A percentile compares a stretch with the other conserved stretches of the same genome.
Conservation (phyloP, 1,139 yeast genomes). For the Scheffersomyces lignicola region DNA sequence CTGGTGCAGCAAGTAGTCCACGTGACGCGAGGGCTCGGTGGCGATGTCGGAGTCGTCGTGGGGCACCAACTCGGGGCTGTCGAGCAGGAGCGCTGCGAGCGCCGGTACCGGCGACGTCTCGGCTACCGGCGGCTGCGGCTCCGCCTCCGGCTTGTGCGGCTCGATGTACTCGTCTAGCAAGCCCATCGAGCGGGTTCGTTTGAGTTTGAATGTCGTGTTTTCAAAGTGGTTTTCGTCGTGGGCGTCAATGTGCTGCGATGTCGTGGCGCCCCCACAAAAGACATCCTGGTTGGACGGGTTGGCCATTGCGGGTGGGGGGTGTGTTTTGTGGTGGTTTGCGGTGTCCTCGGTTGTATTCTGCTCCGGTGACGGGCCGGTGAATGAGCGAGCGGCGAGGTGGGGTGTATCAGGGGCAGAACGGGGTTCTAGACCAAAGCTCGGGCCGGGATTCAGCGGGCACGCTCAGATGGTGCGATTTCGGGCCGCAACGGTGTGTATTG, state of each 20-base stretch:
- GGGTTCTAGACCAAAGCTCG: no score
- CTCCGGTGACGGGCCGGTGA: no score
- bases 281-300: conserved; percentile 39
- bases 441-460: no score
- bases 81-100: conserved; percentile 12
- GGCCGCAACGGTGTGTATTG: no score
- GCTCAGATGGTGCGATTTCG: no score
- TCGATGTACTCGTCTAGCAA: conserved; percentile 66
- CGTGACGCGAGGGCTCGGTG: conserved; percentile 84
- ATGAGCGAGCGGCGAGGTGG: no score
- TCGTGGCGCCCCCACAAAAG: conserved; percentile 50
- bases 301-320: no score
- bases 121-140: conserved; percentile 7
- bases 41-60: conserved; percentile 85
- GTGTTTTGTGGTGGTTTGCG: no score
- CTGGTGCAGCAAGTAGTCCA: conserved; percentile 89
- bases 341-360: no score
- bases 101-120: conserved; percentile 6
- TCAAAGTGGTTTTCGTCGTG: conserved; percentile 71
- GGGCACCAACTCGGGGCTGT: conserved; percentile 48
- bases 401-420: no score
- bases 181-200: conserved; percentile 84
- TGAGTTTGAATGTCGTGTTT: conserved; percentile 71
- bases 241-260: conserved; percentile 67
- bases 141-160: conserved; percentile 21